These are phyloP conservation scores for Cerrena zonata DNA, from an alignment of 1,284 basidiomycete species.

Conservation along the genomic window DNA sequence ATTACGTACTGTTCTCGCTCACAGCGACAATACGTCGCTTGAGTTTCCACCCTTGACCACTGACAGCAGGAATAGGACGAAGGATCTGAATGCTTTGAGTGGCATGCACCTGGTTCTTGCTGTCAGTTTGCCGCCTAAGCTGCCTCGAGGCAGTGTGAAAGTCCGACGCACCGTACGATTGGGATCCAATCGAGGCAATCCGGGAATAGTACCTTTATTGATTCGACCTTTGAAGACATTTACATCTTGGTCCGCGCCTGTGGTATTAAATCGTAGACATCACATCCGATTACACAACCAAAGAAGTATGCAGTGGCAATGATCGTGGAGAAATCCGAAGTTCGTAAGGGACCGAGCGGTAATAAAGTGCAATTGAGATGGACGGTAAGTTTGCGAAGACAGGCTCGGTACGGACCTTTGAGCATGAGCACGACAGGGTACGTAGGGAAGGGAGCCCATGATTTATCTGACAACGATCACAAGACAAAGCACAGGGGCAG, in stretches of 20 bases:
- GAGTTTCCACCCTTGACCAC: slow-evolving; percentile 63
- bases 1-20: slow-evolving; percentile 68
- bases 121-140: background rate
- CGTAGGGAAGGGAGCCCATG: slow-evolving; percentile 50
- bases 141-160: slow-evolving; percentile 18
- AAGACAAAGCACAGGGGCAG: background rate
- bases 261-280: background rate
- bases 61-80: slow-evolving; percentile 60
- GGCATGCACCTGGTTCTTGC: slow-evolving; percentile 53
- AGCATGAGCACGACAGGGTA: slow-evolving; percentile 47
- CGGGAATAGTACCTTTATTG: slow-evolving; percentile 41
- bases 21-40: slow-evolving; percentile 56
- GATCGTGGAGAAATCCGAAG: background rate
- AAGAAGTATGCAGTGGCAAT: background rate
- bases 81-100: slow-evolving; percentile 70
- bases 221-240: slow-evolving; percentile 57
- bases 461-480: slow-evolving; percentile 32
- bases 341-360: background rate
- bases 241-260: slow-evolving; percentile 54
- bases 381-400: background rate
- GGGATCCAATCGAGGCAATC: slow-evolving; percentile 61
- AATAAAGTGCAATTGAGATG: background rate
- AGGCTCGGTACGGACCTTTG: slow-evolving; percentile 42
- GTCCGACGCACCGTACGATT: slow-evolving; percentile 47
- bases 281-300: background rate